A percentile compares a stretch with the other conserved stretches of the same genome.
These are phyloP conservation scores for Termitomyces sp. DNA, from an alignment of 768 basidiomycete genomes.

Conservation along the genomic window DNA sequence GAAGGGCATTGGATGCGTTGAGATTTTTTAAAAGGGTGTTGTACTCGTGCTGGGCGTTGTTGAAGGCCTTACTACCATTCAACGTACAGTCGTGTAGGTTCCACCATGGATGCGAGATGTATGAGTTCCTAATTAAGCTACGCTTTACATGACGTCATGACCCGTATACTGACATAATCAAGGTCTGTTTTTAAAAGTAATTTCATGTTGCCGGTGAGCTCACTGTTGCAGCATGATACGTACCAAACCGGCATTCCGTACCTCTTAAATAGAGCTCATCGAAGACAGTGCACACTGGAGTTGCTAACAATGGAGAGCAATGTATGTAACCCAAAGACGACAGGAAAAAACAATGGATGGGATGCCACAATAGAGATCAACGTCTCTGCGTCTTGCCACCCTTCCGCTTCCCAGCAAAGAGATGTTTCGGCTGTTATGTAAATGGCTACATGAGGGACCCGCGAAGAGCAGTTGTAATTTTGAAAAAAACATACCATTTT, in stretches of 20 bases:
- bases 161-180: too few relatives aligned
- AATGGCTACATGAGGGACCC: conserved; percentile 6
- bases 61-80: too few relatives aligned
- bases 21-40: too few relatives aligned
- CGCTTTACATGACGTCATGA: too few relatives aligned
- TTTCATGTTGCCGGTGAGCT: too few relatives aligned
- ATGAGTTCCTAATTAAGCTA: too few relatives aligned
- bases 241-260: not conserved
- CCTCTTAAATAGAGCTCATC: not conserved
- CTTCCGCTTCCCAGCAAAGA: conserved; percentile 83
- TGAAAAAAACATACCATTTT: conserved; percentile 64
- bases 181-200: too few relatives aligned
- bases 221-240: too few relatives aligned
- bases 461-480: conserved; percentile 1
- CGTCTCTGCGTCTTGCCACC: conserved; percentile 78
- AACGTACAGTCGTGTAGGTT: too few relatives aligned
- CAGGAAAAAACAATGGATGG: not conserved
- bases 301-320: not conserved
- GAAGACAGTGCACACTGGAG: not conserved
- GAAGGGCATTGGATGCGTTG: too few relatives aligned
- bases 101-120: too few relatives aligned
- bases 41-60: too few relatives aligned
- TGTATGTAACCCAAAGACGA: not conserved
- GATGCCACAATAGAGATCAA: conserved; percentile 26
- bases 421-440: conserved; percentile 67